phyloP scores from a whole-genome alignment of 2,329 filamentous ascomycete genomes.

The Ophiocordyceps camponoti-saundersi region DNA sequence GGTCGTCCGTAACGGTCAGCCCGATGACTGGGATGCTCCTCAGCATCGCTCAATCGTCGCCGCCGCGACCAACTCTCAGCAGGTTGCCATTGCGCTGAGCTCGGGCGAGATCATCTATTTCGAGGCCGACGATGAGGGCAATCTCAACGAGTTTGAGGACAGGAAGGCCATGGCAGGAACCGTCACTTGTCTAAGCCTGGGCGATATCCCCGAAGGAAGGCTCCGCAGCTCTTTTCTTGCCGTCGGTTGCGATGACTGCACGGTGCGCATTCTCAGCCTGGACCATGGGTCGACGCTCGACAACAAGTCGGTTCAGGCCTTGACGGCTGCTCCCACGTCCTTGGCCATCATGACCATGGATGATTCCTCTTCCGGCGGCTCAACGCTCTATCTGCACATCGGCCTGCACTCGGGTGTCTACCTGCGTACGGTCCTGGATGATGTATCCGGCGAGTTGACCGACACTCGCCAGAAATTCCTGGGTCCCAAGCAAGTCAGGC shows the following conservation, averaged over 20 bases:
- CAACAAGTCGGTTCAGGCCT: conserved; percentile 83
- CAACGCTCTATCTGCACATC: conserved; percentile 86
- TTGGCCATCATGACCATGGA: conserved; percentile 90
- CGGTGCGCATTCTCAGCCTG: conserved; percentile 79
- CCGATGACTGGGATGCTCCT: conserved; percentile 88
- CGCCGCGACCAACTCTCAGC: conserved; percentile 79
- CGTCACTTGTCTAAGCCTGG: conserved; percentile 86
- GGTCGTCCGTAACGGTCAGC: conserved; percentile 61
- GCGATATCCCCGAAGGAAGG: conserved; percentile 79
- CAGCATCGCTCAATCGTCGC: conserved; percentile 91
- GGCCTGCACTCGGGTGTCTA: conserved; percentile 93
- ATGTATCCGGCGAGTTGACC: conserved; percentile 86
- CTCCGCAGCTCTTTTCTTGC: conserved; percentile 83
- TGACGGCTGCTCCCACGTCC: conserved; percentile 78
- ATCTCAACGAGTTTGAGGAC: conserved; percentile 84
- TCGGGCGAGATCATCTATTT: conserved; percentile 97
- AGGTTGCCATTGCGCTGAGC: conserved; percentile 85
- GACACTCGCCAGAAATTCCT: conserved; percentile 91
- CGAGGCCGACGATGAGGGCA: conserved; percentile 86
- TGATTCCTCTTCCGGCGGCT: conserved; percentile 77
- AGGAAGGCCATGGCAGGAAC: conserved; percentile 91
- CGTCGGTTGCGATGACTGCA: conserved; percentile 92
- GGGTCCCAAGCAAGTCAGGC: conserved; percentile 73
- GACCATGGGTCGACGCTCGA: conserved; percentile 83
- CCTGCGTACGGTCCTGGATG: conserved; percentile 83